Evolutionary conservation across 495 filamentous ascomycete genomes (phyloP).

Genomic region (Aspergillus affinis): DNA sequence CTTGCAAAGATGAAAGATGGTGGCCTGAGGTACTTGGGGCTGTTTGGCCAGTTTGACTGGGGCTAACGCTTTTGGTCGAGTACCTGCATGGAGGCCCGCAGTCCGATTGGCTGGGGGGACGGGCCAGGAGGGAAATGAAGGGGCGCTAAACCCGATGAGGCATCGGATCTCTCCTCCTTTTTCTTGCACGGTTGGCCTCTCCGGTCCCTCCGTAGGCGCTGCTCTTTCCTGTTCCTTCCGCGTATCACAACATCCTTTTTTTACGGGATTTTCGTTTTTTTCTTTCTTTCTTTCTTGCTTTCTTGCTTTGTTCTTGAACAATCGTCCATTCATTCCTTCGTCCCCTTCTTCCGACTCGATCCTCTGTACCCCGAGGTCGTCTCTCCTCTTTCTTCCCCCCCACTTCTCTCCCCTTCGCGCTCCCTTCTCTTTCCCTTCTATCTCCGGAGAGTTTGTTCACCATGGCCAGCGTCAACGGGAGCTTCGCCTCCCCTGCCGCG

Average conservation of each 20-base stretch:
- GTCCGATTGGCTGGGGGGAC: too few species aligned
- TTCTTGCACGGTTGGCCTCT: not conserved
- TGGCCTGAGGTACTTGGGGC: too few species aligned
- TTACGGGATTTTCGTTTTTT: not conserved
- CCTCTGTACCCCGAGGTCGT: not conserved
- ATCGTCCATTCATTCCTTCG: constrained; percentile 1
- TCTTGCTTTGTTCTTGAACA: constrained; percentile 4
- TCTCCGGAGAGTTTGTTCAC: constrained; percentile 23
- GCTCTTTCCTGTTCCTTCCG: not conserved
- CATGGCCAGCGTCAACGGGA: constrained; percentile 67
- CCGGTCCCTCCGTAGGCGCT: not conserved
- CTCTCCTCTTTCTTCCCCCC: constrained; percentile 3
- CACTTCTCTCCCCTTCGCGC: not conserved
- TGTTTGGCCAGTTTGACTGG: not conserved
- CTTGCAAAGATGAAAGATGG: too few species aligned
- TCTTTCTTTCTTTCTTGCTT: constrained; percentile 5
- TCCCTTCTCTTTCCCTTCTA: constrained; percentile 3
- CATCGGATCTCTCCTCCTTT: not conserved
- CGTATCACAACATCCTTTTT: constrained; percentile 1
- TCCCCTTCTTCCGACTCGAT: constrained; percentile 12
- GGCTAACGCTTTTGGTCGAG: not conserved
- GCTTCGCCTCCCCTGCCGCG: constrained; percentile 74
- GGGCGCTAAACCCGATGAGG: not conserved
- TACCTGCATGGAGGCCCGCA: not conserved
- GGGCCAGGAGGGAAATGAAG: not conserved